phyloP scores from a whole-genome alignment of 1,284 basidiomycete genomes.

The Hymenochaete sp. region DNA sequence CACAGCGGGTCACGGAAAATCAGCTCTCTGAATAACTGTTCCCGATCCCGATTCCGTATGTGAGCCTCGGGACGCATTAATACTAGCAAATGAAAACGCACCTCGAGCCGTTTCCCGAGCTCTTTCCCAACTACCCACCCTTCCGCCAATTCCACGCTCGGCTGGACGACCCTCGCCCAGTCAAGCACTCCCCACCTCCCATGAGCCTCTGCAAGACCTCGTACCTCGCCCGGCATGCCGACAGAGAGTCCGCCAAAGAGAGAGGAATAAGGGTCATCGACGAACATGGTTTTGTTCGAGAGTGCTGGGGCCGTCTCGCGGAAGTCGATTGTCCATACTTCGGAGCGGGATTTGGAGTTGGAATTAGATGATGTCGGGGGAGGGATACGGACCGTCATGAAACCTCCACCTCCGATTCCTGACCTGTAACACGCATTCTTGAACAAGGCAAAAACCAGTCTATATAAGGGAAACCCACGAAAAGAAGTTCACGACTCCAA shows the following conservation, averaged over 20 bases:
- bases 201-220: constrained; percentile 76
- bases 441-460: neutral
- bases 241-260: constrained; percentile 73
- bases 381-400: constrained; percentile 82
- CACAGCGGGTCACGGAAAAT: constrained; percentile 77
- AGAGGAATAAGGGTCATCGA: constrained; percentile 39
- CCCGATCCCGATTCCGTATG: constrained; percentile 1
- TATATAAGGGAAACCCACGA: constrained; percentile 39
- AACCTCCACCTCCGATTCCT: constrained; percentile 87
- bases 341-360: constrained; percentile 38
- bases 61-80: constrained; percentile 3
- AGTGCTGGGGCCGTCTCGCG: constrained; percentile 76
- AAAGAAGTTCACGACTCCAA: constrained; percentile 85
- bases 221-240: constrained; percentile 81
- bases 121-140: constrained; percentile 74
- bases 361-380: constrained; percentile 30
- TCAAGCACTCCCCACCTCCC: constrained; percentile 68
- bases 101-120: constrained; percentile 63
- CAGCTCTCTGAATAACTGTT: constrained; percentile 43
- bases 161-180: constrained; percentile 73
- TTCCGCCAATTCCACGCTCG: constrained; percentile 64
- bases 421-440: constrained; percentile 39
- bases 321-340: constrained; percentile 78
- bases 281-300: constrained; percentile 72
- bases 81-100: constrained; percentile 28